Conservation (phyloP, 2,329 filamentous ascomycete genomes). For the Sporothrix pallida region DNA sequence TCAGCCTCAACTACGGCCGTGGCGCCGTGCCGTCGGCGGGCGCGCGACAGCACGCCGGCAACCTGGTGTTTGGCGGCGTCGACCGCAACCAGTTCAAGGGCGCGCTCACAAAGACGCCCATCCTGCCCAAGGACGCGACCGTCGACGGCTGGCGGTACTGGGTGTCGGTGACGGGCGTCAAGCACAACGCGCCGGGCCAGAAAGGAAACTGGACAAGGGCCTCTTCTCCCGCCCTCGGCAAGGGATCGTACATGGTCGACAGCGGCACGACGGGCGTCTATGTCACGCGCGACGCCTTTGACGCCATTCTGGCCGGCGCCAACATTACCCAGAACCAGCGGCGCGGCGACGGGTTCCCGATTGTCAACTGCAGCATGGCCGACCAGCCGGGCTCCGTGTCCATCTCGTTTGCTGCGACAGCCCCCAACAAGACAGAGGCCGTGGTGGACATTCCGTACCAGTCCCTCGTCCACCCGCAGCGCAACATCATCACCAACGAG, state of each 20-base stretch:
- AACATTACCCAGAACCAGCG: slow-evolving; percentile 24
- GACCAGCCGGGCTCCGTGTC: not conserved
- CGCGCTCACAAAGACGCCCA: slow-evolving; percentile 2
- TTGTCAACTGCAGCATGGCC: slow-evolving; percentile 27
- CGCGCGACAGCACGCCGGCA: slow-evolving; percentile 9
- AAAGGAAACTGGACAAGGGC: not conserved
- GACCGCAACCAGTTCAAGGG: slow-evolving; percentile 29
- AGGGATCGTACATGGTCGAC: slow-evolving; percentile 25
- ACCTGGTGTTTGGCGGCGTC: slow-evolving; percentile 30
- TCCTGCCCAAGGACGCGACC: slow-evolving; percentile 11
- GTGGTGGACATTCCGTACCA: slow-evolving; percentile 28
- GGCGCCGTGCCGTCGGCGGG: not conserved
- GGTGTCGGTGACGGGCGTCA: slow-evolving; percentile 18
- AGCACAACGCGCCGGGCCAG: slow-evolving; percentile 13
- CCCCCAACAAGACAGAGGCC: not conserved
- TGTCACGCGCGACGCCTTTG: slow-evolving; percentile 18
- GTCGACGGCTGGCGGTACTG: slow-evolving; percentile 33
- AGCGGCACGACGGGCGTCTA: slow-evolving; percentile 32
- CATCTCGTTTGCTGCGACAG: slow-evolving; percentile 17
- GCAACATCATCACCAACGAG: slow-evolving; percentile 18
- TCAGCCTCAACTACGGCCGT: slow-evolving; percentile 27
- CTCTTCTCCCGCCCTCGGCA: not conserved
- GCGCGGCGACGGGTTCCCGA: slow-evolving; percentile 26
- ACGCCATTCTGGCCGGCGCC: slow-evolving; percentile 17
- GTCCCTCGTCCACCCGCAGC: slow-evolving; percentile 23